Conservation (phyloP, 2,329 filamentous ascomycete species). For the Penicillium decumbens region DNA sequence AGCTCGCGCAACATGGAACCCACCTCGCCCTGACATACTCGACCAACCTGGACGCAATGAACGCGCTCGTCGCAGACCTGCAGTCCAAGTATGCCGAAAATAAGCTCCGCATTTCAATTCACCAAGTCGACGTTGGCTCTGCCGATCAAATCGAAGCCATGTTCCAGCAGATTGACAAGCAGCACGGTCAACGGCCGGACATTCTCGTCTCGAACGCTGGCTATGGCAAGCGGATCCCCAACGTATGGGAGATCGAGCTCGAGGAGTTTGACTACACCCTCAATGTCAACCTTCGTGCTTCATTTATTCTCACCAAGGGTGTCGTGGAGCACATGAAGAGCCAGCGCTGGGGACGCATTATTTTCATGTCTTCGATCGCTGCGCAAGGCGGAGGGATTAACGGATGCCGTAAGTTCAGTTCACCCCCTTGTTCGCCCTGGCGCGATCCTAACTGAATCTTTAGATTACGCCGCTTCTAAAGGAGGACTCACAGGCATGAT, state of each 20-base stretch:
- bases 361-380: constrained; percentile 61
- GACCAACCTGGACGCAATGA: constrained; percentile 47
- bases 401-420: constrained; percentile 47
- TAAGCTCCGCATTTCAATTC: constrained; percentile 47
- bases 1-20: constrained; percentile 51
- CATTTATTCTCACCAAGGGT: constrained; percentile 59
- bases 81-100: constrained; percentile 27
- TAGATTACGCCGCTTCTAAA: constrained; percentile 56
- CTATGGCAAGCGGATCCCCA: constrained; percentile 57
- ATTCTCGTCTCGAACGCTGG: constrained; percentile 65
- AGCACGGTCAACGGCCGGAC: constrained; percentile 55
- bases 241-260: constrained; percentile 56
- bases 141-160: constrained; percentile 52
- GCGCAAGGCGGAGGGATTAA: constrained; percentile 61
- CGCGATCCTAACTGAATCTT: not conserved
- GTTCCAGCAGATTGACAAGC: constrained; percentile 51
- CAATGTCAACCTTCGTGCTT: constrained; percentile 58
- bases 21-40: constrained; percentile 58
- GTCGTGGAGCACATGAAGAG: constrained; percentile 58
- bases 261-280: constrained; percentile 63
- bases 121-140: constrained; percentile 56
- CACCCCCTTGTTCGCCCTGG: not conserved
- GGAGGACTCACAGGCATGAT: constrained; percentile 61
- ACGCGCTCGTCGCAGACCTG: constrained; percentile 44
- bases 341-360: constrained; percentile 59